A percentile compares a stretch with the other conserved stretches of the same genome.
These are phyloP conservation scores for Amyloporia xantha DNA, from an alignment of 768 basidiomycete genomes.

Conservation along the genomic window DNA sequence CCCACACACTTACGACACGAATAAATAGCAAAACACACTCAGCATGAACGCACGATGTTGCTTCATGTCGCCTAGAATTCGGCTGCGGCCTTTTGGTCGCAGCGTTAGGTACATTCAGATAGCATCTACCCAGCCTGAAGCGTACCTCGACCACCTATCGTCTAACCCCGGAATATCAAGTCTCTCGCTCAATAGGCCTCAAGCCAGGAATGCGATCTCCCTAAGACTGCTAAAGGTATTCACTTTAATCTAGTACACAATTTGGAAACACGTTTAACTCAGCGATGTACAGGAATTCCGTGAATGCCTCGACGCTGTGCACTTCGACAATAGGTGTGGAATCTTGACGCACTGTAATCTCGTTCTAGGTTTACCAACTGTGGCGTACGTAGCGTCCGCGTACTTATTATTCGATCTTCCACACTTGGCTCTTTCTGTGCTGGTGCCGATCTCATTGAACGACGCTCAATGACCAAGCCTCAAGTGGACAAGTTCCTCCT, in stretches of 20 bases:
- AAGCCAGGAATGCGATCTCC: slow-evolving; percentile 86
- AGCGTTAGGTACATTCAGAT: slow-evolving; percentile 10
- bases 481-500: slow-evolving; percentile 75
- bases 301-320: slow-evolving; percentile 58
- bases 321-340: slow-evolving; percentile 58
- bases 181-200: slow-evolving; percentile 74
- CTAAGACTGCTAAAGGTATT: slow-evolving; percentile 58
- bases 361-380: background rate
- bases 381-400: slow-evolving; percentile 48
- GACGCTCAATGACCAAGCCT: slow-evolving; percentile 70
- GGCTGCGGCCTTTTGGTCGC: too few species aligned
- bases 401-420: slow-evolving; percentile 79
- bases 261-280: slow-evolving; percentile 6
- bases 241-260: slow-evolving; percentile 3
- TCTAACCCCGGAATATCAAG: slow-evolving; percentile 61
- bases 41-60: too few species aligned
- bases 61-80: too few species aligned
- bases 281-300: slow-evolving; percentile 55
- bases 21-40: too few species aligned
- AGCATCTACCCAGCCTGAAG: slow-evolving; percentile 21
- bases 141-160: slow-evolving; percentile 42
- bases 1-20: too few species aligned
- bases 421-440: slow-evolving; percentile 81
- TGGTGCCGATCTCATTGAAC: slow-evolving; percentile 83
- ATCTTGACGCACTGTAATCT: background rate